Conservation (phyloP, 306 rosid species). For the Vicia sativa region DNA sequence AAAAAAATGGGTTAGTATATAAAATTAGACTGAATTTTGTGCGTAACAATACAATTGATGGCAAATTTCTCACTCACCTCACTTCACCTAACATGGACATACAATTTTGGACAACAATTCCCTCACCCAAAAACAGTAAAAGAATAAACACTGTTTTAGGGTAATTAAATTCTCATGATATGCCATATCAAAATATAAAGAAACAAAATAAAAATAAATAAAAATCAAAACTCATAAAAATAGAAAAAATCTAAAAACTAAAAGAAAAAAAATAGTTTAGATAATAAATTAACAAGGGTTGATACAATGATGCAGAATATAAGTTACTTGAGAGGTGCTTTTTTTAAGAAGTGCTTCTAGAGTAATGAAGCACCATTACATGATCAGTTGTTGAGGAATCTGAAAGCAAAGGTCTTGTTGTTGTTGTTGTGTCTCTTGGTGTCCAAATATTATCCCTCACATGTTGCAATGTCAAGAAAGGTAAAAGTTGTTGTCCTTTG, state of each 20-base stretch:
- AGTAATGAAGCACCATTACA: constrained; percentile 84
- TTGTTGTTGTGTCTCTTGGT: constrained; percentile 53
- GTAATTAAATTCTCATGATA: constrained; percentile 39
- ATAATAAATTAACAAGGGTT: constrained; percentile 52
- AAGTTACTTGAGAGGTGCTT: constrained; percentile 18
- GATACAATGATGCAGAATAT: constrained; percentile 37
- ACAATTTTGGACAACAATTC: constrained; percentile 48
- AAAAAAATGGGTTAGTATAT: constrained; percentile 40
- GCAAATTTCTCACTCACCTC: constrained; percentile 39
- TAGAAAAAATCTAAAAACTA: constrained; percentile 33
- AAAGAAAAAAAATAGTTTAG: constrained; percentile 27
- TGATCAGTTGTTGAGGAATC: constrained; percentile 76
- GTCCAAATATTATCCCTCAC: constrained; percentile 93
- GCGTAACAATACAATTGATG: constrained; percentile 32
- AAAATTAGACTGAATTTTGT: constrained; percentile 44
- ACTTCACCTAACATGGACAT: constrained; percentile 37
- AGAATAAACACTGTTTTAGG: constrained; percentile 37
- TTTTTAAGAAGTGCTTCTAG: constrained; percentile 48
- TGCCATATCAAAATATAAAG: constrained; percentile 50
- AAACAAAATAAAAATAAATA: constrained; percentile 38
- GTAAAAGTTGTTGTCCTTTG: constrained; percentile 81
- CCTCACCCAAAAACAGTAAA: constrained; percentile 42
- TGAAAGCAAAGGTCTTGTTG: constrained; percentile 60
- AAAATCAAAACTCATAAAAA: constrained; percentile 41
- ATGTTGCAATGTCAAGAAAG: constrained; percentile 90